Evolutionary conservation across 139 green algal species (phyloP), one percentile per base, ranked within the genome.

Genomic region (Pseudopediastrum boryanum): DNA sequence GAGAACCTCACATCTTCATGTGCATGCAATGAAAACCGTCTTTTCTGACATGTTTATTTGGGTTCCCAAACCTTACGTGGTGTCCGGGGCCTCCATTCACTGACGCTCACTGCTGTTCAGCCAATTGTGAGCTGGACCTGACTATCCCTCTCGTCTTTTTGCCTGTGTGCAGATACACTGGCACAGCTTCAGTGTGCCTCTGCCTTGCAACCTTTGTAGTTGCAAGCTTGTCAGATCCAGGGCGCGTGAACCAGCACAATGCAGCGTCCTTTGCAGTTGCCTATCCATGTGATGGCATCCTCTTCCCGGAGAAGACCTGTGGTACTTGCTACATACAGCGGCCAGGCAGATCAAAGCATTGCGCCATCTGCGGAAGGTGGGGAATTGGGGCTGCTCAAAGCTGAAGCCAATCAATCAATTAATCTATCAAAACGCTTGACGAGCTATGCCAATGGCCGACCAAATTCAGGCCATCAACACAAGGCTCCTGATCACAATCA

Each of bases 341-440:
- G 12, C 92, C 92, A 1, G 85, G 84, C 1, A 83, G 92, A 39
- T 90, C 86, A 48, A 96, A 96, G 83, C 92, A 96, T 84, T 96
- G 92, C 84, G 46, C 56, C 21, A 65, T 86, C 21, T 93, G 88
- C 73, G 72, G 72, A 33, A 75, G 81, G 87, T 73, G 43, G 1
- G 73, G 48, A n/a, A n/a, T n/a, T n/a, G n/a, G n/a, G n/a, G n/a
- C n/a, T n/a, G n/a, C n/a, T n/a, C n/a, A n/a, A n/a, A n/a, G n/a
- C n/a, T n/a, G n/a, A n/a, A n/a, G n/a, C n/a, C n/a, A n/a, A n/a
- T n/a, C n/a, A n/a, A n/a, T n/a, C n/a, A n/a, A n/a, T n/a, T n/a
- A n/a, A n/a, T n/a, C n/a, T n/a, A n/a, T n/a, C n/a, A n/a, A n/a
- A n/a, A n/a, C n/a, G n/a, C n/a, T n/a, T n/a, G n/a, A n/a, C n/a